A percentile compares a stretch with the other conserved stretches of the same genome.
Conservation (phyloP, 108 stramenopile species). For the Aurantiochytrium sp. region DNA sequence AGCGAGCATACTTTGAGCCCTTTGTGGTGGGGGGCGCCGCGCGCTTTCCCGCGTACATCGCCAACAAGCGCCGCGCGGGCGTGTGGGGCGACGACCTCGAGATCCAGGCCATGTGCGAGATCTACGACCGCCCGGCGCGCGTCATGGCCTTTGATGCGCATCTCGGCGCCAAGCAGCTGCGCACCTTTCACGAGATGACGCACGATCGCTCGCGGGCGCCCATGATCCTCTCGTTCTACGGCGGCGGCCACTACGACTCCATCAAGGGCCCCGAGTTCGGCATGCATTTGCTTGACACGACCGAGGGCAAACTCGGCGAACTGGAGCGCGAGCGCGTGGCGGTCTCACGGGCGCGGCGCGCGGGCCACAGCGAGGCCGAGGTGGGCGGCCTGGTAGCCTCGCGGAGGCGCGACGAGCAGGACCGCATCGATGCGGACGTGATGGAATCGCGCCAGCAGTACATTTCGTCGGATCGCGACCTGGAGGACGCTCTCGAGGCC, state of each 20-base stretch:
- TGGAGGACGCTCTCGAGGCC: background rate
- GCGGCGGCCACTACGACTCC: constrained; percentile 63
- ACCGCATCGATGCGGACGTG: background rate
- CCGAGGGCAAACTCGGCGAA: background rate
- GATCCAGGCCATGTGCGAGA: constrained; percentile 87
- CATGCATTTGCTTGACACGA: background rate
- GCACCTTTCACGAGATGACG: constrained; percentile 52
- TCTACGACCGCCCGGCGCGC: constrained; percentile 85
- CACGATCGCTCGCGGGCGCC: background rate
- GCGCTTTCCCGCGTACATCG: constrained; percentile 67
- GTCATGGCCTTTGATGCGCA: constrained; percentile 61
- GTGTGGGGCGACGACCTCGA: constrained; percentile 94
- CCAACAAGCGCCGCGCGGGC: constrained; percentile 68
- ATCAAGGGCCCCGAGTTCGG: constrained; percentile 31
- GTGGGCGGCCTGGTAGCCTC: background rate
- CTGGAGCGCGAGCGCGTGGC: background rate
- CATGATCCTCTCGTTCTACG: constrained; percentile 48
- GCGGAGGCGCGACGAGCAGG: background rate
- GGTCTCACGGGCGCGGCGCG: background rate
- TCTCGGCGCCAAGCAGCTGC: constrained; percentile 46
- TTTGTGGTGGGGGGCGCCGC: constrained; percentile 71
- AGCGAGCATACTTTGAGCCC: constrained; percentile 62
- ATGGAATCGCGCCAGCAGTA: background rate
- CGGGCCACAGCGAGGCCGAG: background rate
- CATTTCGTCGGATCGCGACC: background rate